phyloP scores from a whole-genome alignment of 176 grass and related monocot species.

The Oryza punctata region DNA sequence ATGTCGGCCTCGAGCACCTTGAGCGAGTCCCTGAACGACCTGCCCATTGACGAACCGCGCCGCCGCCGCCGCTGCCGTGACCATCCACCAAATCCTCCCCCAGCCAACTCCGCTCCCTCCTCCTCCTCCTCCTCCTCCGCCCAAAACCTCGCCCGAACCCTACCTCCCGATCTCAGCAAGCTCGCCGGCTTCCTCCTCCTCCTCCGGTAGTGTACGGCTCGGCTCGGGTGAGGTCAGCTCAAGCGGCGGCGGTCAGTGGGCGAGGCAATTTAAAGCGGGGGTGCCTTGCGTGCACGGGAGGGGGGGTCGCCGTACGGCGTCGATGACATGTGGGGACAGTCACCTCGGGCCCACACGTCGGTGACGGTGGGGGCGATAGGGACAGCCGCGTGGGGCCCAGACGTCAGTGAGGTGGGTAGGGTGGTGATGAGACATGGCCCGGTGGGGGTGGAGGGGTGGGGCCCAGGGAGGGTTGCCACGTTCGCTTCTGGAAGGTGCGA shows the following conservation, averaged over 20 bases:
- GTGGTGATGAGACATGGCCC: no score
- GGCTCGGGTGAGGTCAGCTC: slow-evolving; percentile 24
- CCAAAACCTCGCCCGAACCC: slow-evolving; percentile 22
- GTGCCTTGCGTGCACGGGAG: slow-evolving; percentile 52
- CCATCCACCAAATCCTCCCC: slow-evolving; percentile 39
- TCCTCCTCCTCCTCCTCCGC: not conserved
- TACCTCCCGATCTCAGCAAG: slow-evolving; percentile 24
- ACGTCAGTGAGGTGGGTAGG: not conserved
- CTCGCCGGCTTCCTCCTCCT: not conserved
- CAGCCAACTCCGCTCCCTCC: not conserved
- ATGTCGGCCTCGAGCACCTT: slow-evolving; percentile 94
- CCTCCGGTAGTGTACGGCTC: not conserved
- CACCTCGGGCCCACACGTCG: not conserved
- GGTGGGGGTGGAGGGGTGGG: no score
- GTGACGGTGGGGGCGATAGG: not conserved
- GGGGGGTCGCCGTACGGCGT: not conserved
- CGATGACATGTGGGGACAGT: not conserved
- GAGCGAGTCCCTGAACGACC: slow-evolving; percentile 86
- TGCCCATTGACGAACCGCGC: slow-evolving; percentile 47
- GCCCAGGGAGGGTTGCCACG: slow-evolving; percentile 43
- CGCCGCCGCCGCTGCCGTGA: slow-evolving; percentile 27
- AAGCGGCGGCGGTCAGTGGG: slow-evolving; percentile 37
- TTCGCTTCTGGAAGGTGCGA: slow-evolving; percentile 52
- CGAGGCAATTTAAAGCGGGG: slow-evolving; percentile 51
- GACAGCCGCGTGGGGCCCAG: fast-evolving